Base-by-base conservation (phyloP, 208 protist genomes). In the Tritrichomonas musculus region DNA sequence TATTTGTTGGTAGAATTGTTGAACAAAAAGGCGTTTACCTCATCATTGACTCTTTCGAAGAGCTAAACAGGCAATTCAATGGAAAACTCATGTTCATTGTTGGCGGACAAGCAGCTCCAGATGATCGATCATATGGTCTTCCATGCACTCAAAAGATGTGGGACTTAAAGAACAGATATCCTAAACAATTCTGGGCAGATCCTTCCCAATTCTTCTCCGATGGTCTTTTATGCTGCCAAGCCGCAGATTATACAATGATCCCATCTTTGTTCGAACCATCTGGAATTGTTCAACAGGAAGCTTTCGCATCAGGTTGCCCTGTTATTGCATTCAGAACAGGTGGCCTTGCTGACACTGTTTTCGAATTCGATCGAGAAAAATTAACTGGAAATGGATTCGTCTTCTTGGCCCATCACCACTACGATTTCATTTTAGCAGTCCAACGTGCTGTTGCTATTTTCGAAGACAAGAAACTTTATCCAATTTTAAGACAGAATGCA, bases 281-380 rank as follows among this genome's bases (percentile, higher is more conserved):
- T 1, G 77, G 77, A 27, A 88, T 88, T 39, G 77, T 88, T 49
- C 77, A 88, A 50, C 77, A 88, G n/a, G 77, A 88, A 57, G 77
- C 77, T 4, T 88, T 88, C 77, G 77, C 77, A 27, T 39, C 27
- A 2, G 77, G 77, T 1, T 53, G 41, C 44, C 77, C 77, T 17
- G 44, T 44, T 27, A 88, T 88, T 57, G 77, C 77, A 44, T 88
- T 88, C 77, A 88, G 47, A 57, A 88, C 77, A 33, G 77, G 77
- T 39, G 77, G 77, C 57, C n/a, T 88, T 1, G 77, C 77, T 33
- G 77, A 88, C 30, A 88, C 77, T n/a, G 77, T 88, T 36, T 88
- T 88, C 77, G 77, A 88, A 47, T 88, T 88, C 77, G 77, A 88
- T n/a, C 53, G 77, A 88, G 77, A 88, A 47, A 88, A 88, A 47